Conservation (phyloP, 73 alveolate genomes). For the Durusdinium trenchii region DNA sequence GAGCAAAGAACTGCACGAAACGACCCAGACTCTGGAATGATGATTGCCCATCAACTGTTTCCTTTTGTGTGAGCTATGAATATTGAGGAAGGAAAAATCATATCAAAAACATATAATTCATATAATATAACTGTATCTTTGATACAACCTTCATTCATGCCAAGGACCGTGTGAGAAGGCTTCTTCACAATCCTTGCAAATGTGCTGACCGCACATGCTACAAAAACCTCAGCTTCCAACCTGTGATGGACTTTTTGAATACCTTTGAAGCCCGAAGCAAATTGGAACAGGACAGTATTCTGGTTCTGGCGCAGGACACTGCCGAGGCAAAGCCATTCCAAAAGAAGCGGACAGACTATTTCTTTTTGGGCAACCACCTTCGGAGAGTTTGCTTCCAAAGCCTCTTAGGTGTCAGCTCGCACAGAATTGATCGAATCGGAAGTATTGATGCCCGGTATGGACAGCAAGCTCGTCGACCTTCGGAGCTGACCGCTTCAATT, state of each 20-base stretch:
- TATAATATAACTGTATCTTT: no score
- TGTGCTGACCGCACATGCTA: background rate
- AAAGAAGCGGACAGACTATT: conserved; percentile 8
- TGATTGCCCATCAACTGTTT: background rate
- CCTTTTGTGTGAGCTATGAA: no score
- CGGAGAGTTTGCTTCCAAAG: background rate
- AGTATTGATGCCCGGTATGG: background rate
- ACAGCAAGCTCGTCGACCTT: background rate
- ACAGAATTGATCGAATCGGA: conserved; percentile 4
- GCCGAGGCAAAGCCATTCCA: background rate
- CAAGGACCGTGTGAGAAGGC: background rate
- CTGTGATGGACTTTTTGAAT: background rate
- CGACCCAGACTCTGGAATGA: background rate
- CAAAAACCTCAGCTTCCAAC: background rate
- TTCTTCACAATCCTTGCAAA: background rate
- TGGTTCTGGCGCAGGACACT: conserved; percentile 4
- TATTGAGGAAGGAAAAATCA: no score
- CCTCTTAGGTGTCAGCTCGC: background rate
- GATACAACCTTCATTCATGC: no score
- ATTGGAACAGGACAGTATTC: conserved; percentile 28
- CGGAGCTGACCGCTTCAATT: background rate
- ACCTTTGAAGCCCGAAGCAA: background rate
- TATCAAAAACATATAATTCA: no score
- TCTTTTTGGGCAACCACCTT: background rate
- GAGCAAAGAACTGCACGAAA: background rate